Percentiles rank a stretch among this genome's conserved stretches.
These are phyloP conservation scores for Aspergillus arachidicola DNA, from an alignment of 2,329 filamentous ascomycete species.

Conservation along the genomic window DNA sequence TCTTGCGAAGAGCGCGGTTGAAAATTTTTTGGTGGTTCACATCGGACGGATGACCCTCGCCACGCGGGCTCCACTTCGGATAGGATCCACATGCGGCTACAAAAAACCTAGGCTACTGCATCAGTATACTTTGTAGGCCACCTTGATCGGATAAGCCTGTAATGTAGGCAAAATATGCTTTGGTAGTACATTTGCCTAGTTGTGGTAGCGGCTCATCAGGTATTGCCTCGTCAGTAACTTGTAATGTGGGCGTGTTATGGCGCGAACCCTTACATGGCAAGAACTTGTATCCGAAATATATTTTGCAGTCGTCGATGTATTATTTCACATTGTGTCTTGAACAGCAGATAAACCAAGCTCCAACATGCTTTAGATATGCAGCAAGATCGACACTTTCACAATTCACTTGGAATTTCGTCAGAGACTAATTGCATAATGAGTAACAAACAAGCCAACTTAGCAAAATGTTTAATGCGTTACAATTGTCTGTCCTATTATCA, in stretches of 20 bases:
- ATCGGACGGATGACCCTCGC: background rate
- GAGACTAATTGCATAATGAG: background rate
- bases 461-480: background rate
- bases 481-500: background rate
- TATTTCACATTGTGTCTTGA: background rate
- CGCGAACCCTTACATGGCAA: background rate
- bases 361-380: background rate
- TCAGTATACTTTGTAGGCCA: background rate
- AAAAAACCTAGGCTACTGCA: background rate
- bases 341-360: background rate
- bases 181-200: background rate
- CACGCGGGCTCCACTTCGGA: background rate
- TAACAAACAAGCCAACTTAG: background rate
- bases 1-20: background rate
- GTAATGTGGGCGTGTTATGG: background rate
- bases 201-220: background rate
- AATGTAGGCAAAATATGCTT: background rate
- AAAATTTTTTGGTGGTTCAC: conserved; percentile 1
- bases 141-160: background rate
- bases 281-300: background rate
- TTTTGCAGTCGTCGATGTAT: background rate
- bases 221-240: background rate
- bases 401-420: background rate
- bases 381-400: background rate
- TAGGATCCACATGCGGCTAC: conserved; percentile 1